Evolutionary conservation across 306 rosid genomes (phyloP).

Genomic region (Carpinus fangiana): DNA sequence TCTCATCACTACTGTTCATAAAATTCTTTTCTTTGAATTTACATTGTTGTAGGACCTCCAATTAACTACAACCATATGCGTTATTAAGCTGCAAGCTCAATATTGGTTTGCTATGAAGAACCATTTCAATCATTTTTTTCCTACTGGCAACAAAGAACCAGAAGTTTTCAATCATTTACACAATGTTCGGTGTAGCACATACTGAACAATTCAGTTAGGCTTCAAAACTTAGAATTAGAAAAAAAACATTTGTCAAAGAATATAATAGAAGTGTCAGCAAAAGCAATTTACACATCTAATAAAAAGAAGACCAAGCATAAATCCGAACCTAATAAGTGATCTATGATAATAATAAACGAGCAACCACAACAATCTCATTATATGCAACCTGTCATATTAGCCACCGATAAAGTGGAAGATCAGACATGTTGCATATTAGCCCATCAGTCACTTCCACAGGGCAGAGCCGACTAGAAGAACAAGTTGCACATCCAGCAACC

Average conservation of each 20-base stretch:
- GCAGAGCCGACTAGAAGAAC: background rate
- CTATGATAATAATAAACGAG: background rate
- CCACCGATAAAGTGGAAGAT: background rate
- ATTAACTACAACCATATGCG: background rate
- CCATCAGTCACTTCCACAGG: background rate
- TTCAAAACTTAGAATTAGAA: background rate
- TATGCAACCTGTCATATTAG: background rate
- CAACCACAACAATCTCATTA: background rate
- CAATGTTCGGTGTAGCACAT: background rate
- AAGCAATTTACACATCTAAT: background rate
- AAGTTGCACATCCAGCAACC: background rate
- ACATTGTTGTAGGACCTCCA: background rate
- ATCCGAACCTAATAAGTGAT: background rate
- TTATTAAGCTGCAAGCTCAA: background rate
- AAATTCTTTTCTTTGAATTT: background rate
- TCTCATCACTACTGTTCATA: background rate
- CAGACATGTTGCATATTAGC: background rate
- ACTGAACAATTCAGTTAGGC: background rate
- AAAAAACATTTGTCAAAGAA: background rate
- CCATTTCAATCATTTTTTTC: background rate
- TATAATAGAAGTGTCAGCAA: background rate
- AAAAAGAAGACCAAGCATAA: background rate
- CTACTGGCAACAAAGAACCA: background rate
- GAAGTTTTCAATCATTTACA: background rate
- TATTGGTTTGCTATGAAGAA: background rate